phyloP scores from a whole-genome alignment of 208 protist genomes.

The Herpetomonas tarakana region DNA sequence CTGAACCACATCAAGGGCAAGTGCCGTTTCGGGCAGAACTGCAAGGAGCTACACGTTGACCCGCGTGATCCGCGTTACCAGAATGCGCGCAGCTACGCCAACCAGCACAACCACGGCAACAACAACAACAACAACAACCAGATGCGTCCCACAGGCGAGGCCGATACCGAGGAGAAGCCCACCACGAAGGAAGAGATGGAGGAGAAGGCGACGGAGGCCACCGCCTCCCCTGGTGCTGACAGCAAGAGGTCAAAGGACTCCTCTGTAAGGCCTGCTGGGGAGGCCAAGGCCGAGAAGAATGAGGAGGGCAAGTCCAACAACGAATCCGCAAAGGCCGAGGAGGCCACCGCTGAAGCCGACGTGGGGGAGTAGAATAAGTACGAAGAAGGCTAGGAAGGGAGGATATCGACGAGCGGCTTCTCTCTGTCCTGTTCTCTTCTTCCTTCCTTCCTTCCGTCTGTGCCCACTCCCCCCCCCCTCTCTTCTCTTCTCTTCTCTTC shows the following conservation, averaged over 20 bases:
- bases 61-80: slow-evolving; percentile 44
- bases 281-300: background rate
- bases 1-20: slow-evolving; percentile 91
- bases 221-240: background rate
- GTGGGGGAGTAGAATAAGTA: slow-evolving; percentile 5
- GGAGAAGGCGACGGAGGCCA: background rate
- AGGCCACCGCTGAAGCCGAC: slow-evolving; percentile 7
- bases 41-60: slow-evolving; percentile 88
- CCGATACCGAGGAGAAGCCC: slow-evolving; percentile 8
- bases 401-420: no score
- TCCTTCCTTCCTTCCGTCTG: background rate
- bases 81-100: slow-evolving; percentile 50
- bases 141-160: background rate
- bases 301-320: background rate
- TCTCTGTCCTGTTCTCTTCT: slow-evolving; percentile 1
- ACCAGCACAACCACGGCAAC: slow-evolving; percentile 19
- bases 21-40: slow-evolving; percentile 78
- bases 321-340: background rate
- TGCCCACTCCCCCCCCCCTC: background rate
- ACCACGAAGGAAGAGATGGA: background rate
- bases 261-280: no score
- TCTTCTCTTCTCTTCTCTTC: slow-evolving; percentile 10
- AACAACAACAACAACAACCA: slow-evolving; percentile 19
- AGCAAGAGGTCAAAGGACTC: no score
- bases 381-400: no score